These are phyloP conservation scores for Nitzschia sp. DNA, from an alignment of 108 stramenopile genomes.

Conservation along the genomic window DNA sequence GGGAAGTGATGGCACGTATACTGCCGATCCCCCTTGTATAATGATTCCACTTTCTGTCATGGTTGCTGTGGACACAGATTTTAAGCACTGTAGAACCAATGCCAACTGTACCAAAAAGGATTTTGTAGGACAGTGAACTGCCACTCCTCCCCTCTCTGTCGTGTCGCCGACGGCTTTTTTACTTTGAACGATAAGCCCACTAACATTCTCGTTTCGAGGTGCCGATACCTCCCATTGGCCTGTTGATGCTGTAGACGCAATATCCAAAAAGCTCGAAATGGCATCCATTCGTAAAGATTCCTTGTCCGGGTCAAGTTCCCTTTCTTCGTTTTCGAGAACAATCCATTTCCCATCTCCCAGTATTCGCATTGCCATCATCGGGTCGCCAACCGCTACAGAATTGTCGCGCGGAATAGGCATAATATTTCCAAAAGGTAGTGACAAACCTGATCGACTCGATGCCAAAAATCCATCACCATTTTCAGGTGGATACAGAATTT, in stretches of 20 bases:
- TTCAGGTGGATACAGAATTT: constrained; percentile 21
- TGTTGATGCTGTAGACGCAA: background rate
- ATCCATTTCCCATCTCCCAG: constrained; percentile 29
- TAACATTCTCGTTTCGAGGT: background rate
- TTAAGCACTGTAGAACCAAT: constrained; percentile 1
- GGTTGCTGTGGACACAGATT: constrained; percentile 8
- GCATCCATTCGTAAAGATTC: constrained; percentile 20
- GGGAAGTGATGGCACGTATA: constrained; percentile 2
- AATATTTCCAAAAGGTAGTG: constrained; percentile 25
- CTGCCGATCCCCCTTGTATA: constrained; percentile 6
- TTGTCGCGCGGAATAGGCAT: constrained; percentile 23
- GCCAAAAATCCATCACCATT: constrained; percentile 1
- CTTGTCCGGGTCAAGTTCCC: constrained; percentile 14
- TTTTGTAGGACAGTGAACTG: constrained; percentile 28
- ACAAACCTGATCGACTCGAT: constrained; percentile 9
- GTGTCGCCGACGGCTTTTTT: background rate
- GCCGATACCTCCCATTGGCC: constrained; percentile 4
- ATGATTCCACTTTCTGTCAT: constrained; percentile 45
- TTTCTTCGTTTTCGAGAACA: constrained; percentile 3
- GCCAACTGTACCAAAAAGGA: constrained; percentile 32
- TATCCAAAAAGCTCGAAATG: constrained; percentile 22
- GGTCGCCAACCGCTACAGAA: constrained; percentile 15
- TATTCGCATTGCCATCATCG: constrained; percentile 11
- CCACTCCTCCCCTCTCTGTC: constrained; percentile 29
- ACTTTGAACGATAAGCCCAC: constrained; percentile 9